Base-by-base conservation (phyloP, 2,329 filamentous ascomycete species). In the Alternaria ethzedia region DNA sequence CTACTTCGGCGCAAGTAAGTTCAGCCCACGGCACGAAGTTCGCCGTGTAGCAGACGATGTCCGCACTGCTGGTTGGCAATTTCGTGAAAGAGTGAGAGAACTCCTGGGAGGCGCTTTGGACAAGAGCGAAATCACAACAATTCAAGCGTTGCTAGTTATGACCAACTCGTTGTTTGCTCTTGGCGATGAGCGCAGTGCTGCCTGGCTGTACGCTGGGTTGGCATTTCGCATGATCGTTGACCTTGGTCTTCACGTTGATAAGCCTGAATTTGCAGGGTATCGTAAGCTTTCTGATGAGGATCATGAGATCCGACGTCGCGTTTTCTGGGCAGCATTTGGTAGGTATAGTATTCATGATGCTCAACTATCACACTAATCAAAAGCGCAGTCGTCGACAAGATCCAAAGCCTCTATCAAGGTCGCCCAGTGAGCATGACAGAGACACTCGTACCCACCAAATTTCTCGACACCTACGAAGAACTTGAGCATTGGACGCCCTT, bases 121-220 rank as follows among this genome's bases (percentile, higher is more conserved):
- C 45, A 78, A 78, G 9, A 86, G 84, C 57, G 81, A 83, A 4
- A 83, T 88, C 10, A 86, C 86, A 0, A 87, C 86, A 0, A 85
- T 87, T 2, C 84, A 86, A 65, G 86, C 84, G 0, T 68, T 88
- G 26, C 75, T 88, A 0, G 77, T 86, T 1, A 85, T 87, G 81
- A 82, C 82, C 0, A 84, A 82, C 47, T 83, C 84, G 0, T 71
- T 87, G 0, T 86, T 87, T 64, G 81, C 85, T 0, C 74, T 83
- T 3, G 80, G 83, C n/a, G 83, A 84, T 54, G 82, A 87, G 66
- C 77, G 82, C 28, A 86, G 84, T 61, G 81, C 82, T 6, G 84
- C 86, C 2, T 89, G 87, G 87, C 68, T 88, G 5, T 89, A 88
- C 63, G 82, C 85, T 55, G 87, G 86, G 2, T 82, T 86, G 65